Base-by-base conservation (phyloP, 805 yeast species). In the Myxozyma melibiosi region DNA sequence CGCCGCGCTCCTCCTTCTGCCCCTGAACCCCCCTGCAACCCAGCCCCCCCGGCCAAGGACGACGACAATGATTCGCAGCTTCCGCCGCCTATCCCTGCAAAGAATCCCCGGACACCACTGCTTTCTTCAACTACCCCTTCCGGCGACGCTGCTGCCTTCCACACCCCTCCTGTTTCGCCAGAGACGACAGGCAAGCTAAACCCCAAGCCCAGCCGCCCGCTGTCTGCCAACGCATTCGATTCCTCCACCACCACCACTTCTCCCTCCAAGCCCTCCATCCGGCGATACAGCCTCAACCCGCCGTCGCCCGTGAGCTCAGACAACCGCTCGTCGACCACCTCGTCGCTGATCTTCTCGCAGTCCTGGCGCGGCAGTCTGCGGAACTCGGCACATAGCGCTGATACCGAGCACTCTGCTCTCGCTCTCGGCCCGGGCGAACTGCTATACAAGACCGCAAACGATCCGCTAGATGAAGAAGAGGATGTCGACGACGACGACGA, bases 281-380 rank as follows among this genome's bases (percentile, higher is more conserved):
- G 24, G 6, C n/a, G 4, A 25, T 11, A 30, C 24, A 34, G 11
- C 41, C 20, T 18, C 16, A 24, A 30, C 22, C 41, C 41, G 11
- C 43, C 30, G 4, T 47, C 51, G 18, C 51, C 51, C 8, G 33
- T 28, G 16, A 16, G 3, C 25, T 37, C 43, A 3, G 51, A 40
- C 7, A 22, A 33, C 40, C 35, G 41, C 11, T 39, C 48, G 2
- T 40, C 54, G n/a, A n/a, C n/a, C 11, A 41, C 48, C 18, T 41
- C 54, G 18, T 51, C 54, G 4, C 25, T 41, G 28, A 42, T 42
- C 20, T 20, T 42, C 14, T 41, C 54, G 1, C 37, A 24, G n/a
- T 24, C 31, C 35, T 42, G 47, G 54, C 33, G 37, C 11, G 37
- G 20, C 5, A 27, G 45, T n/a, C 4, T 4, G 7, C 40, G 30